Evolutionary conservation across 1,284 basidiomycete genomes (phyloP), one percentile per base, ranked within the genome.

Genomic region (Irpex sp.): DNA sequence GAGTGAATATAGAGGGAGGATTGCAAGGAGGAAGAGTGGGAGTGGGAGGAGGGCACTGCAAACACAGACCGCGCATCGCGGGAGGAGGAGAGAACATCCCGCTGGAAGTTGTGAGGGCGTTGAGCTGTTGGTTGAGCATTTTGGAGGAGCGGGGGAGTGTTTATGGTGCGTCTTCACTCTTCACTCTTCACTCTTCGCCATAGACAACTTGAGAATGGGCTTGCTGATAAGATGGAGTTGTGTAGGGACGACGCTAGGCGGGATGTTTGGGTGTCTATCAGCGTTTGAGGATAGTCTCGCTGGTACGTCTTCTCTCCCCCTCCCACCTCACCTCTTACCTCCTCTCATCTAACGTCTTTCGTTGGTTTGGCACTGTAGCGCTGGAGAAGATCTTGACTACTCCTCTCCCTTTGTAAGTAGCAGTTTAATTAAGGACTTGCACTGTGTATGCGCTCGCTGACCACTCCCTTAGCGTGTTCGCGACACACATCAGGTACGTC

Each of bases 381-480:
- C 67, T 86, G 60, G 86, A 87, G 68, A 75, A 77, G 51, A 85
- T 86, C 52, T 66, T 88, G 60, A 87, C 84, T 0, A 87, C 84
- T 0, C 85, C 85, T 1, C 67, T 87, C 36, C 86, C 85, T 39
- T 85, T 85, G 84, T 87, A 66, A 69, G 84, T 77, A n/a, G 9
- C 3, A 12, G 14, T 45, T 45, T 45, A 10, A 28, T 28, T 28
- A 42, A 42, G 5, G 10, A 42, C 42, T 28, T 8, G 51, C 4
- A 54, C 28, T 21, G 10, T 59, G 23, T 36, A 5, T 16, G 23
- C 61, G n/a, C 14, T 10, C 4, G 21, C 12, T 33, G 58, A 54
- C 16, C 10, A 35, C 10, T 55, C 35, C n/a, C 16, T n/a, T 58
- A 53, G 84, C 63, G 81, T 84, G 4, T 87, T 83, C 67, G 81